Base-by-base conservation (phyloP, 1,284 basidiomycete species). In the Moesziomyces sp. region DNA sequence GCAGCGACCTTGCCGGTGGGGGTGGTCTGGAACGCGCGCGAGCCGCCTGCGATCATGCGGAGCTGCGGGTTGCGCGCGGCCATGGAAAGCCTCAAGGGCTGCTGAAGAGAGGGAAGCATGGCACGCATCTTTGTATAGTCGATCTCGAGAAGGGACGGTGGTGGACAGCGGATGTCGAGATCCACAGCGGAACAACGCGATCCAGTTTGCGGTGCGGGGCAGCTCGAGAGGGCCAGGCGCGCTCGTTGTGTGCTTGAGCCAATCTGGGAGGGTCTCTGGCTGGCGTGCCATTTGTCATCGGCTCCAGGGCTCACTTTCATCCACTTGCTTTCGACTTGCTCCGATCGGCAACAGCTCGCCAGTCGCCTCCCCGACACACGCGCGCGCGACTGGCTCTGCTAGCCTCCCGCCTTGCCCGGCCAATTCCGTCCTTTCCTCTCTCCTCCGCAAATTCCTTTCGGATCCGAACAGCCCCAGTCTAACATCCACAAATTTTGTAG, bases 31-130 rank as follows among this genome's bases (percentile, higher is more conserved):
- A 79, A 79, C 10, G 73, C 62, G 18, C 77, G 64, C 46, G 72
- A 71, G 28, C 77, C 77, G 23, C 62, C 66, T 9, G 69, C 73
- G 64, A 79, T 79, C 52, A 79, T 46, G 42, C 77, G 63, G 9
- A 79, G 63, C 46, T 77, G 76, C 13, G 77, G 77, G 65, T 69
- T 75, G 50, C 64, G 59, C 21, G 75, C 77, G 21, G 60, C 56
- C 52, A 66, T 59, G 44, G 66, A 72, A 46, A 79, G 74, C 67
- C 68, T 60, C 58, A 79, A 72, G 23, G 69, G 69, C 66, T 76
- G 70, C 35, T 69, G 59, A 19, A 75, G 63, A 21, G 73, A 52
- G 11, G 68, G 68, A 21, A 74, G 62, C 61, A 65, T 65, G 26
- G 66, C 45, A 30, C 72, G 72, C 62, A 69, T 70, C 58, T 47